Base-by-base conservation (phyloP, 352 stramenopile genomes). In the Peronospora farinosa region DNA sequence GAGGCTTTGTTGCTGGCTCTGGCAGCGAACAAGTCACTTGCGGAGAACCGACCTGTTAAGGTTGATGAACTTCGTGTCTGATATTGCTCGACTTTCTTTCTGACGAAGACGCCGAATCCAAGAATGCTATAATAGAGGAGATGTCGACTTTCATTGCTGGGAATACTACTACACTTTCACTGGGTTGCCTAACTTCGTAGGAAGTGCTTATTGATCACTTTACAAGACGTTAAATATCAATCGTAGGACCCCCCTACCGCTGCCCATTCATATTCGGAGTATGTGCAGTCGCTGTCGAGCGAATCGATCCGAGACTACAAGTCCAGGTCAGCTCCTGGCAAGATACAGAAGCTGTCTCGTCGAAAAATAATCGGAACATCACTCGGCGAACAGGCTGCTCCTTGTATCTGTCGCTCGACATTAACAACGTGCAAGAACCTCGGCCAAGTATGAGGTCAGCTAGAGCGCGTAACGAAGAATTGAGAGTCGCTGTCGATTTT, bases 21-120 rank as follows among this genome's bases (percentile, higher is more conserved):
- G 25, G 80, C 80, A 0, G 77, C 80, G 1, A 82, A 85, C 54
- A 73, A 77, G 51, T 88, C 77, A 33, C 53, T 84, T 5, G 63
- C 48, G 5, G 77, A 91, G 59, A 88, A 88, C 37, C 75, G 80
- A 12, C 72, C 72, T 4, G 69, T 91, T 7, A 81, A 81, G 46
- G 43, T 91, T 7, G 60, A 61, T 25, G 77, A 88, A 17, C 40
- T 87, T 38, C 57, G 70, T 15, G 31, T 23, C 19, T n/a, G 17
- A 30, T n/a, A n/a, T n/a, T 30, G 12, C 15, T 15, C 33, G 27
- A 7, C 10, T 2, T 11, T 36, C 6, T n/a, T 36, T 36, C 11
- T 36, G 7, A 36, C 9, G 31, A 10, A 7, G 8, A 31, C 8
- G 8, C 27, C 27, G 27, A 31, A 1, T 31, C 27, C 7, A 31